Evolutionary conservation across 1,284 basidiomycete genomes (phyloP), one percentile per base, ranked within the genome.

Genomic region (Pisolithus thermaeus): DNA sequence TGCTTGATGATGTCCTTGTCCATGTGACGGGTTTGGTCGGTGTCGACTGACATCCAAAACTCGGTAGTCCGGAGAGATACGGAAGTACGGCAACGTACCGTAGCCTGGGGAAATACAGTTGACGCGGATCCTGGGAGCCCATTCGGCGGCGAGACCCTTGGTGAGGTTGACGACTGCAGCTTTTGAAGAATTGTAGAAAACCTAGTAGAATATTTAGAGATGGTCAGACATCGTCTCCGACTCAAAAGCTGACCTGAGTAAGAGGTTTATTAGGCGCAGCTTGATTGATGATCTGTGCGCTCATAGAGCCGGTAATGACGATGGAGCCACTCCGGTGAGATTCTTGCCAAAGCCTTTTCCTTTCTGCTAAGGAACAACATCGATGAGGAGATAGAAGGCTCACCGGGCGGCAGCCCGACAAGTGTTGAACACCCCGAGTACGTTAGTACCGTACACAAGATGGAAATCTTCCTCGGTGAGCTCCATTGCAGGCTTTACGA

Each of bases 31-130:
- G 69, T 73, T 58, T 73, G 70, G 47, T 74, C 69, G 1, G 69
- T 73, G 2, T 66, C 54, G 32, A 73, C 70, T 69, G 58, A 3
- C 51, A 49, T 44, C 38, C 45, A 3, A 44, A 35, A 27, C 35
- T 56, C 36, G 55, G 59, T 55, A 53, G 50, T 47, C 7, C 46
- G 3, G 22, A 28, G 20, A n/a, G 4, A 11, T 25, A 23, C 14
- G 16, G 3, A 18, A 12, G n/a, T 3, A 6, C 9, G 12, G 39
- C 1, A 23, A 40, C 50, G 25, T 50, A 77, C 79, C 78, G 46
- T 83, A 84, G 46, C 81, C 83, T 1, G 81, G 81, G 22, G 77
- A 79, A 18, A 85, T 55, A 0, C 76, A 73, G 61, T 86, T 86
- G 12, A 85, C 80, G 11, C 83, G 73, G 48, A 84, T 83, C 6